Conservation (phyloP, 1,284 basidiomycete genomes). For the Singerocomus rubriflavus region DNA sequence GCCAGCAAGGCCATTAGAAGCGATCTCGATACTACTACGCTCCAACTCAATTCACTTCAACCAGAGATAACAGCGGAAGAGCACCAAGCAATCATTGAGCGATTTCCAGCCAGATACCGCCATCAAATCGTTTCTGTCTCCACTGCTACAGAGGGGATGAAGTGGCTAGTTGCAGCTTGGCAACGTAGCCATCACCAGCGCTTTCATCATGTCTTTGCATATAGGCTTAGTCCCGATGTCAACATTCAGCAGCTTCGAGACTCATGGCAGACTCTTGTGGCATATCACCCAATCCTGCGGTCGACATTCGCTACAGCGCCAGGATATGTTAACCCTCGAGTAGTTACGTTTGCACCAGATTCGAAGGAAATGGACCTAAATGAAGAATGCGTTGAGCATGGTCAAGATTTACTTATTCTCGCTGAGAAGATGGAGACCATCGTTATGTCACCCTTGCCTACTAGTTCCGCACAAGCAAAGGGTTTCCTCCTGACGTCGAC, state of each 20-base stretch:
- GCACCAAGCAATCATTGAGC: slow-evolving; percentile 11
- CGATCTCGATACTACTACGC: not conserved
- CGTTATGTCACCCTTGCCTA: slow-evolving; percentile 36
- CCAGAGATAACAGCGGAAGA: slow-evolving; percentile 15
- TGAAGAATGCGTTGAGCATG: slow-evolving; percentile 25
- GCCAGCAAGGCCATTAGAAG: slow-evolving; percentile 16
- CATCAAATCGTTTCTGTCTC: slow-evolving; percentile 10
- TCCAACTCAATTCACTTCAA: slow-evolving; percentile 1
- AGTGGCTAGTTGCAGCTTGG: slow-evolving; percentile 45
- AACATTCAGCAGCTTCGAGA: slow-evolving; percentile 30
- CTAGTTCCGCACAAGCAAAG: slow-evolving; percentile 34
- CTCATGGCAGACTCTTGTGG: slow-evolving; percentile 40
- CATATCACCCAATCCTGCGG: slow-evolving; percentile 41
- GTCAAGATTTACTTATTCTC: slow-evolving; percentile 22
- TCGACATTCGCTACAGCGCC: slow-evolving; percentile 40
- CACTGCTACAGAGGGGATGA: slow-evolving; percentile 18
- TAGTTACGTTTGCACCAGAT: slow-evolving; percentile 38
- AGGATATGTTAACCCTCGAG: slow-evolving; percentile 31
- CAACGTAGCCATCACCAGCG: slow-evolving; percentile 39
- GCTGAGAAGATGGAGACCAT: slow-evolving; percentile 34
- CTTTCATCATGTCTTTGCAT: slow-evolving; percentile 47
- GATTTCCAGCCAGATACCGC: slow-evolving; percentile 12
- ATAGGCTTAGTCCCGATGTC: slow-evolving; percentile 34
- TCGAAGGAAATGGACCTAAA: slow-evolving; percentile 9
- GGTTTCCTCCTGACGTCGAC: slow-evolving; percentile 34